Evolutionary conservation across 352 stramenopile genomes (phyloP), one percentile per base, ranked within the genome.

Genomic region (Pelagophyceae sp.): DNA sequence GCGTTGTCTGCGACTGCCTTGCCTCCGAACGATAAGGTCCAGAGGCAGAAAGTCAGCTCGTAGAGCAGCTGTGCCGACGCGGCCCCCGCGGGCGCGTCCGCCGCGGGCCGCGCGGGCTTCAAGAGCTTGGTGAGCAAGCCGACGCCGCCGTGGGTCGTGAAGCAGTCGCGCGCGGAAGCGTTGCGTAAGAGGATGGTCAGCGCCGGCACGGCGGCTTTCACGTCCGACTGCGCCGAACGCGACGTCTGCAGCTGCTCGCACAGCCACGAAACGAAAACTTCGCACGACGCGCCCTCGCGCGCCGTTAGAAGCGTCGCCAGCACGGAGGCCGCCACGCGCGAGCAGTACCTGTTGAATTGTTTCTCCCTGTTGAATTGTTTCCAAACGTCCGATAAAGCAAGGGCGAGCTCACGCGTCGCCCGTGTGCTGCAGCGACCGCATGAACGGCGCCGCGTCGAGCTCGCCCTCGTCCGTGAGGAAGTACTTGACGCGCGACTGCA

Each of bases 41-140:
- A 99, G 35, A 99, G 83, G 77, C 94, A 96, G 80, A 99, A 99
- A 72, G 85, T 90, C 54, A 98, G 87, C 90, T 98, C 95, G 83
- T 99, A 99, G 2, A 96, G 85, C 54, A 98, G 89, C 84, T 99
- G 95, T 11, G 96, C 91, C 38, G 20, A 78, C 83, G 61, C 78
- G 82, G 64, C 80, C 77, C 50, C 83, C 83, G 38, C 82, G 80
- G n/a, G 84, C 78, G 27, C 79, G 71, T 35, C 77, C 50, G 20
- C 54, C 76, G 0, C 38, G 72, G 3, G 79, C 38, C 69, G 71
- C 72, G 63, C 76, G 75, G 50, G 84, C 38, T 72, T 78, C 23
- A 92, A 79, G 61, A 90, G 85, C 79, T 83, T 82, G 60, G 89
- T 86, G 75, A 94, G 93, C 86, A 92, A 91, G 76, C 88, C 86